Evolutionary conservation across 352 stramenopile genomes (phyloP).

Genomic region (Phytophthora sp.): DNA sequence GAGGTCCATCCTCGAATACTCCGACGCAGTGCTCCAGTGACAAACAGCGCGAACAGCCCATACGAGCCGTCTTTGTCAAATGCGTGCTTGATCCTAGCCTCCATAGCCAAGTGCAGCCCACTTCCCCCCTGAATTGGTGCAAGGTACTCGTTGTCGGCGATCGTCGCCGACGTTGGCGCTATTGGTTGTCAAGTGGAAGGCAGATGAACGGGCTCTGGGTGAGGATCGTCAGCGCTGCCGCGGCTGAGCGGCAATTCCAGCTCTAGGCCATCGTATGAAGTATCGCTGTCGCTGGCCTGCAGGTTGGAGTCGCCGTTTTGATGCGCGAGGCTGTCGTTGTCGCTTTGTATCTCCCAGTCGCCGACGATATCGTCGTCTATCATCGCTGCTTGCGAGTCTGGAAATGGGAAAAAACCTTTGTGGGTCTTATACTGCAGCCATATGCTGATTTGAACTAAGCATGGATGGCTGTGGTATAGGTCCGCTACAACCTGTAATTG

Average conservation of each 20-base stretch:
- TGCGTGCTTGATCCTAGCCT: background rate
- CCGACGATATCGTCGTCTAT: background rate
- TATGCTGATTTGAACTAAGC: background rate
- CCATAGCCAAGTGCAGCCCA: background rate
- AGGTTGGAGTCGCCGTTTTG: background rate
- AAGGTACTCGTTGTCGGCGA: background rate
- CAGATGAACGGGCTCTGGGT: background rate
- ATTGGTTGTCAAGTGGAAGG: background rate
- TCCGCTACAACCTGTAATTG: too few species aligned
- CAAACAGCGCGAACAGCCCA: slow-evolving; percentile 7
- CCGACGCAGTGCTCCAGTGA: slow-evolving; percentile 1
- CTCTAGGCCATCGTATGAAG: background rate
- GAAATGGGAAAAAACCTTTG: background rate
- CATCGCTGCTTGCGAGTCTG: background rate
- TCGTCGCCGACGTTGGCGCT: background rate
- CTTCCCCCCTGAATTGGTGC: background rate
- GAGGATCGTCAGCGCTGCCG: background rate
- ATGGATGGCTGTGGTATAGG: background rate
- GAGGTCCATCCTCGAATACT: slow-evolving; percentile 4
- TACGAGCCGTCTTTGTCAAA: background rate
- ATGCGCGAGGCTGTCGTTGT: background rate
- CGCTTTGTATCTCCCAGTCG: background rate
- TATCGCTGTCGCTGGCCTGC: background rate
- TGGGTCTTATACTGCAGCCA: background rate
- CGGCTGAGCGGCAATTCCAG: background rate